These are phyloP conservation scores for Alternaria solani DNA, from an alignment of 2,329 filamentous ascomycete genomes.

Conservation along the genomic window DNA sequence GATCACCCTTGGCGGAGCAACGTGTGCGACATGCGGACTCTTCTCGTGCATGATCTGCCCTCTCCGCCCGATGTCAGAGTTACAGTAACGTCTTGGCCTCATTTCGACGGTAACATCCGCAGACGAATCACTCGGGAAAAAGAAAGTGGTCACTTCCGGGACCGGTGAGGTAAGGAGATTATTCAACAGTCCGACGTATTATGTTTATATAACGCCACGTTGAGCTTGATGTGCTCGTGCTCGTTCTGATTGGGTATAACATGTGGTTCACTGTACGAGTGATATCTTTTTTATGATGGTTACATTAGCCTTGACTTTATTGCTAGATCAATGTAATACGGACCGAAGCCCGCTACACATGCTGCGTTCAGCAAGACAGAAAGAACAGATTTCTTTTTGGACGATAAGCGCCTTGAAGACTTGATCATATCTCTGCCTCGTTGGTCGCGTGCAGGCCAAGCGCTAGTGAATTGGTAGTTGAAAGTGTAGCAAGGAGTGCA, in stretches of 20 bases:
- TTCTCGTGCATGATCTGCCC: constrained; percentile 23
- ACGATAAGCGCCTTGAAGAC: background rate
- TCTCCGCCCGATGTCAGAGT: constrained; percentile 7
- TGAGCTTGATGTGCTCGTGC: background rate
- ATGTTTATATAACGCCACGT: background rate
- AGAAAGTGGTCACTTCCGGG: background rate
- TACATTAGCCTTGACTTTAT: background rate
- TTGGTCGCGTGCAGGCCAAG: background rate
- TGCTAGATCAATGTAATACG: background rate
- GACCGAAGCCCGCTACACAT: background rate
- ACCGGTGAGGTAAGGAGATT: background rate
- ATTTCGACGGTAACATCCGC: constrained; percentile 3
- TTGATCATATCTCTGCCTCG: background rate
- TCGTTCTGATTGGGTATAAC: background rate
- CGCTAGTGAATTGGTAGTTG: background rate
- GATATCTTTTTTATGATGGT: background rate
- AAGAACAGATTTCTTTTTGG: too few species aligned
- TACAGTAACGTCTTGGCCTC: constrained; percentile 5
- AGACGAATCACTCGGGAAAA: background rate
- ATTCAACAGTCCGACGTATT: background rate
- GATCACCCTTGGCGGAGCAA: constrained; percentile 30
- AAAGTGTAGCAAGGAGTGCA: background rate
- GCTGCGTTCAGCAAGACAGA: background rate
- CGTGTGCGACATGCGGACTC: constrained; percentile 18
- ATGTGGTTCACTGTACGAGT: background rate